Conservation (phyloP, 192 early-diverging fungal genomes). For the Chytriomyces hyalinus region DNA sequence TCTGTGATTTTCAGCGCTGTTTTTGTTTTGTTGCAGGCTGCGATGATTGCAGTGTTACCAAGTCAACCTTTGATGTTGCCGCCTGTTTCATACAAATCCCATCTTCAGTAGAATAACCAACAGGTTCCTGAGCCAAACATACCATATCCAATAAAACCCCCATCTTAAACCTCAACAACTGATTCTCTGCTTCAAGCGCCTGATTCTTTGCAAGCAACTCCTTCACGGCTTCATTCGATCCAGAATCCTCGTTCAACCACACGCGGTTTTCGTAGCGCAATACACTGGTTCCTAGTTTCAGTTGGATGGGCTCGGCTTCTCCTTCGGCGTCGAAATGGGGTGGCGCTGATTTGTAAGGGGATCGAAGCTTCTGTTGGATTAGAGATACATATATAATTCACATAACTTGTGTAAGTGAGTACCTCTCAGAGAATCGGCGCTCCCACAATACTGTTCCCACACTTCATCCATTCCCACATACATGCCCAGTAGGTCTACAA, state of each 20-base stretch:
- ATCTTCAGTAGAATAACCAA: background rate
- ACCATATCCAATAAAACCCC: slow-evolving; percentile 46
- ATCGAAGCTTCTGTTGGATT: background rate
- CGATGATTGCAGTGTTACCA: slow-evolving; percentile 4
- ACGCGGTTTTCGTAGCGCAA: slow-evolving; percentile 27
- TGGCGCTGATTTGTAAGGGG: slow-evolving; percentile 13
- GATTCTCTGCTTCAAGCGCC: slow-evolving; percentile 47
- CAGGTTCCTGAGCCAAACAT: background rate
- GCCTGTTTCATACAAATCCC: background rate
- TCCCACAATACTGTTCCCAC: too few species aligned
- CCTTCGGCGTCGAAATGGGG: slow-evolving; percentile 26
- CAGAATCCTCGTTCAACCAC: slow-evolving; percentile 20
- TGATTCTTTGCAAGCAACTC: slow-evolving; percentile 44
- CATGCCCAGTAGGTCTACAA: too few species aligned
- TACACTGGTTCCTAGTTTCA: slow-evolving; percentile 13
- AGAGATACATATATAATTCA: background rate
- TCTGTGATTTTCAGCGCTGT: background rate
- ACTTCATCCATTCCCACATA: too few species aligned
- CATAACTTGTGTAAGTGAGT: background rate
- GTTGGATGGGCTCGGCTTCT: slow-evolving; percentile 23
- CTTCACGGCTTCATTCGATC: background rate
- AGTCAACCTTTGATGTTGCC: slow-evolving; percentile 24
- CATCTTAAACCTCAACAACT: slow-evolving; percentile 44
- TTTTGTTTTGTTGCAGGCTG: background rate
- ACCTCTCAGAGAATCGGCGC: slow-evolving; percentile 9